Evolutionary conservation across 805 yeast genomes (phyloP).

Genomic region (Deakozyma indianensis): DNA sequence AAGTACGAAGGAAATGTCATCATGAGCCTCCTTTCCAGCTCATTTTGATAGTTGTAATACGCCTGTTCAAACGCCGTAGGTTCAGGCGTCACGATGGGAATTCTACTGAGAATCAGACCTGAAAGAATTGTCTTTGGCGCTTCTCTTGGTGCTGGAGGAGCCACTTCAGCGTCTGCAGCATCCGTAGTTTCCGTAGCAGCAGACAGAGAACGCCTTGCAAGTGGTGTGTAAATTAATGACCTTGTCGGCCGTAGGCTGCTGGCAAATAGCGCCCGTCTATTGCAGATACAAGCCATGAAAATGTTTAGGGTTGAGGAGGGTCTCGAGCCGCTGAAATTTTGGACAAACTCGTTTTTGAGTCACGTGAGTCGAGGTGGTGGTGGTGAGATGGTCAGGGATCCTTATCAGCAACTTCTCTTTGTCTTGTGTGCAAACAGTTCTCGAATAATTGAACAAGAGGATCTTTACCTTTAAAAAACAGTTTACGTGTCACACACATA

Average conservation of each 20-base stretch:
- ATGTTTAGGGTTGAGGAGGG: not conserved
- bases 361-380: too few species aligned
- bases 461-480: too few species aligned
- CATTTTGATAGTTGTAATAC: conserved; percentile 72
- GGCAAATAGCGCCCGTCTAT: not conserved
- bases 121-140: conserved; percentile 13
- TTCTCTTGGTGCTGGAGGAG: conserved; percentile 1
- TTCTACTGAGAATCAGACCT: conserved; percentile 54
- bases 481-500: too few species aligned
- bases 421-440: too few species aligned
- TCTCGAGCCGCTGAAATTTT: not conserved
- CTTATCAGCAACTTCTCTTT: too few species aligned
- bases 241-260: not conserved
- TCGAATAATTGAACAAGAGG: too few species aligned
- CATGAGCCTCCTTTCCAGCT: conserved; percentile 79
- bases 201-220: not conserved
- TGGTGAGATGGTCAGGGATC: too few species aligned
- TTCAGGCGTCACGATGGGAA: conserved; percentile 74
- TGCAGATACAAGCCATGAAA: not conserved
- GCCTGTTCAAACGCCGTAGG: conserved; percentile 54
- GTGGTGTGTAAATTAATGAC: not conserved
- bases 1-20: conserved; percentile 95
- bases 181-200: not conserved
- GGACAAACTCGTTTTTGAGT: not conserved
- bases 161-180: not conserved